phyloP scores from a whole-genome alignment of 1,284 basidiomycete genomes.

The Albatrellus sp. region DNA sequence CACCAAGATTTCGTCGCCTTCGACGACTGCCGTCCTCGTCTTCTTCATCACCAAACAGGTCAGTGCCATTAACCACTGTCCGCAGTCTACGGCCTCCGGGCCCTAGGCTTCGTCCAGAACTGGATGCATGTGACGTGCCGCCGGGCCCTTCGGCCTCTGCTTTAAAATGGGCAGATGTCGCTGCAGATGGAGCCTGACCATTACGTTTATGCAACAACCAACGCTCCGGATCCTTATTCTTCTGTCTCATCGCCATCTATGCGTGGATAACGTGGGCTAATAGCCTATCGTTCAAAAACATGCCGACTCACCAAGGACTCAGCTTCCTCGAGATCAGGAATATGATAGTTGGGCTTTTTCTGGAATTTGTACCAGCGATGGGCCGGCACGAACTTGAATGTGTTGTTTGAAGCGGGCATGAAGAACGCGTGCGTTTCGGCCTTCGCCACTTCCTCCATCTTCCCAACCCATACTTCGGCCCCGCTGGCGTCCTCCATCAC shows the following conservation, averaged over 20 bases:
- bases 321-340: conserved; percentile 60
- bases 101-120: conserved; percentile 40
- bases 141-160: conserved; percentile 44
- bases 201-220: conserved; percentile 53
- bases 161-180: conserved; percentile 55
- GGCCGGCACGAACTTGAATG: conserved; percentile 78
- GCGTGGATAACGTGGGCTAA: not conserved
- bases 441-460: conserved; percentile 66
- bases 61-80: conserved; percentile 48
- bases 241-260: conserved; percentile 39
- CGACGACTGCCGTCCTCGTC: conserved; percentile 22
- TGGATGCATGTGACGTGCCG: conserved; percentile 24
- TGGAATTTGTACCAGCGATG: conserved; percentile 87
- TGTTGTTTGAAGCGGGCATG: conserved; percentile 62
- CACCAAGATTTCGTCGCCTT: conserved; percentile 5
- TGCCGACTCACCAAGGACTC: conserved; percentile 49
- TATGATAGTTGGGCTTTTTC: conserved; percentile 63
- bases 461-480: conserved; percentile 65
- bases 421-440: conserved; percentile 28
- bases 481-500: conserved; percentile 68
- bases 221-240: conserved; percentile 61
- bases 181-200: conserved; percentile 42
- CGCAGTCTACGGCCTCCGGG: conserved; percentile 52
- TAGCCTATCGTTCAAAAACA: conserved; percentile 14
- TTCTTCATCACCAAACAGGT: conserved; percentile 49